These are phyloP conservation scores for Alternaria rosae DNA, from an alignment of 2,329 filamentous ascomycete genomes.

Conservation along the genomic window DNA sequence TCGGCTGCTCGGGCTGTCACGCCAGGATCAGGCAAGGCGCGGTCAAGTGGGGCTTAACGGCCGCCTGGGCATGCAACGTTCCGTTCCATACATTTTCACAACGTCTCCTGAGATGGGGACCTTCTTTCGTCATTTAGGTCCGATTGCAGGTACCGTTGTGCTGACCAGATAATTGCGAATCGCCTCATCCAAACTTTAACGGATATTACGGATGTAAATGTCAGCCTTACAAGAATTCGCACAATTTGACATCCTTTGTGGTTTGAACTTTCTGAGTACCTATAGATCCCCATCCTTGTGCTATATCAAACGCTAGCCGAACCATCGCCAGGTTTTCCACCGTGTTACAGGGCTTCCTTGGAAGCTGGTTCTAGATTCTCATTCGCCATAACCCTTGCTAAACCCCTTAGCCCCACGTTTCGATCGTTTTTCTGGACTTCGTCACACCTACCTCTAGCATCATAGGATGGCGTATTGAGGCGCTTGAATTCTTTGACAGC, in stretches of 20 bases:
- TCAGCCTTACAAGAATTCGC: background rate
- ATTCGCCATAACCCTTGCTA: conserved; percentile 26
- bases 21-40: conserved; percentile 18
- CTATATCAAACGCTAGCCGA: conserved; percentile 34
- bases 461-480: conserved; percentile 26
- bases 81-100: conserved; percentile 9
- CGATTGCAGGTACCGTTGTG: background rate
- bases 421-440: conserved; percentile 12
- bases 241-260: background rate
- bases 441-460: conserved; percentile 33
- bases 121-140: background rate
- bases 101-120: conserved; percentile 3
- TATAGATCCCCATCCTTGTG: conserved; percentile 32
- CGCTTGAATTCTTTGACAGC: conserved; percentile 10
- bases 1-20: conserved; percentile 11
- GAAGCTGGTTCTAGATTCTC: conserved; percentile 12
- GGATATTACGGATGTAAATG: background rate
- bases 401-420: conserved; percentile 21
- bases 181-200: background rate
- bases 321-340: conserved; percentile 12
- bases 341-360: conserved; percentile 12
- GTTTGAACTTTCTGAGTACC: background rate
- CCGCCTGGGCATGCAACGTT: conserved; percentile 14
- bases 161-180: conserved; percentile 1
- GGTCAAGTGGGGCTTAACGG: conserved; percentile 15